Conservation (phyloP, 2,329 filamentous ascomycete species). For the Ophiosphaerella korrae region DNA sequence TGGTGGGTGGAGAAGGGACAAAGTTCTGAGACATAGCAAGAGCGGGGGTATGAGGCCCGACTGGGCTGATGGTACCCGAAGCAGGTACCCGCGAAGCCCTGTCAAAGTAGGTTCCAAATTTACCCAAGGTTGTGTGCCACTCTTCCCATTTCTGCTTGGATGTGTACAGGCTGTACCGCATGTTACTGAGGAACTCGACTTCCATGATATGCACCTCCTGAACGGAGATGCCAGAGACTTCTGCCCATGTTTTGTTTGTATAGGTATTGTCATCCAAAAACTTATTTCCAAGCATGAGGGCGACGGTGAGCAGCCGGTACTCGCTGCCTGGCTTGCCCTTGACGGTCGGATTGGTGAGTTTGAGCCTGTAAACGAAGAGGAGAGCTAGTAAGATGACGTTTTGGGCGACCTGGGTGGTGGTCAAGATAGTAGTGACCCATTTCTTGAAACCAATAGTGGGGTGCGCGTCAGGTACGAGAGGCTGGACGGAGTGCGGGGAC, state of each 20-base stretch:
- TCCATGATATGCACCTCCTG: slow-evolving; percentile 99
- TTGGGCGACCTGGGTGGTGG: slow-evolving; percentile 93
- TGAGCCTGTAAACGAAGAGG: slow-evolving; percentile 90
- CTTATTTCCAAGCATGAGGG: slow-evolving; percentile 97
- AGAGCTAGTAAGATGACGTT: slow-evolving; percentile 92
- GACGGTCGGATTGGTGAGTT: slow-evolving; percentile 85
- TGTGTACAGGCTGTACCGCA: slow-evolving; percentile 90
- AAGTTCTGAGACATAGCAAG: slow-evolving; percentile 52
- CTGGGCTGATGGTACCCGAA: slow-evolving; percentile 45
- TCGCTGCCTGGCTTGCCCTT: slow-evolving; percentile 93
- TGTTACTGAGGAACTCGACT: slow-evolving; percentile 98
- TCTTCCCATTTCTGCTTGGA: slow-evolving; percentile 84
- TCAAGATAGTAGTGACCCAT: slow-evolving; percentile 89
- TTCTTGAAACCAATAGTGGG: slow-evolving; percentile 83
- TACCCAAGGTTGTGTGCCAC: slow-evolving; percentile 83
- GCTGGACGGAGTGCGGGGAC: slow-evolving; percentile 51
- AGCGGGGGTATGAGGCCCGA: slow-evolving; percentile 39
- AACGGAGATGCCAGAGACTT: slow-evolving; percentile 92
- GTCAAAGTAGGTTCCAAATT: slow-evolving; percentile 83
- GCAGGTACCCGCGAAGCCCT: slow-evolving; percentile 61
- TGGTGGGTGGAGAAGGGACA: slow-evolving; percentile 56
- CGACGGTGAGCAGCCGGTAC: slow-evolving; percentile 88
- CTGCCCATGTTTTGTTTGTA: slow-evolving; percentile 99
- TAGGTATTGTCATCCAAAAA: slow-evolving; percentile 99
- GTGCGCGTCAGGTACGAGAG: slow-evolving; percentile 72